Evolutionary conservation across 2,329 filamentous ascomycete genomes (phyloP), one percentile per base, ranked within the genome.

Genomic region (Beauveria pseudobassiana): DNA sequence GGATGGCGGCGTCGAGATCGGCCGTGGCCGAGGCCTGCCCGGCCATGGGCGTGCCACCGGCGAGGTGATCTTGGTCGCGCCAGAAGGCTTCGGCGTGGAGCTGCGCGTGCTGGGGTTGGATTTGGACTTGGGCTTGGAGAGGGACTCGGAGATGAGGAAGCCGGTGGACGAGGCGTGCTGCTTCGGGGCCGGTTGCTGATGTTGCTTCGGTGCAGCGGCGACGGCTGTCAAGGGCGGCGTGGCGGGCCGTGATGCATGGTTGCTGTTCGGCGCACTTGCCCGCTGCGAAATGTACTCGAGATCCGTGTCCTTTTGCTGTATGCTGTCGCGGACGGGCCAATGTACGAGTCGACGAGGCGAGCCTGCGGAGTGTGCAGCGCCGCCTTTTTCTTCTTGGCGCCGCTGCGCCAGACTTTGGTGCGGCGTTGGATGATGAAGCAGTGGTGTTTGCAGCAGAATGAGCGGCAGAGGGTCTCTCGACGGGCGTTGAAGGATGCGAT

Each of bases 31-130:
- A 88, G 0, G 89, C 91, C 43, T 88, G 85, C 18, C 91, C 90
- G 61, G 91, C 87, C 90, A 95, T 95, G 1, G 90, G 86, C 10
- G 84, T 87, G 14, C 91, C 91, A 48, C 91, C 91, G 0, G 89
- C 80, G 61, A 95, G 87, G 84, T 85, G 61, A 91, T 75, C 73
- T 92, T 93, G 42, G 87, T 82, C 4, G 75, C 24, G 26, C 42
- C 20, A 28, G 18, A 3, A 9, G 83, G 81, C 20, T 85, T 83
- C 2, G 82, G 79, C 0, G 80, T 85, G 1, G 81, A 80, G 38
- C 76, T 79, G n/a, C 81, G 75, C 3, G 82, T 83, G 14, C 66
- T 71, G 1, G 82, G 77, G 8, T 75, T 84, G 1, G 78, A 80
- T 63, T 79, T 87, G 52, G 80, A 72, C 67, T 87, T 87, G 7